These are phyloP conservation scores for Hypholoma fasciculare DNA, from an alignment of 768 basidiomycete species.

Conservation along the genomic window DNA sequence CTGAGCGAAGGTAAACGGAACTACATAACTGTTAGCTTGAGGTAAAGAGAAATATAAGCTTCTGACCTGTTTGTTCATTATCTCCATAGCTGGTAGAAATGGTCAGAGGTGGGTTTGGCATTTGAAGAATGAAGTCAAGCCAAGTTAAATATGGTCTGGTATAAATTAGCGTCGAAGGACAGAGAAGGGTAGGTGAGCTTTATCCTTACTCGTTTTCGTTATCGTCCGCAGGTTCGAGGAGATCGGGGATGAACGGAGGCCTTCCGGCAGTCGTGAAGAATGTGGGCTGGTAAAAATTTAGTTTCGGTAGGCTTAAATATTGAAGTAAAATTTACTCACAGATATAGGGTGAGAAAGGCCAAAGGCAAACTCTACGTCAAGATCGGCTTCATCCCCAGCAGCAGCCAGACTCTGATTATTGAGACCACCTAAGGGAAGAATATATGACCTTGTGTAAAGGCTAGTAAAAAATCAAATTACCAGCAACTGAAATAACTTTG, in stretches of 20 bases:
- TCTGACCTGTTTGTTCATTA: constrained; percentile 62
- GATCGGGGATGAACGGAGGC: constrained; percentile 57
- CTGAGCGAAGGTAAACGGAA: constrained; percentile 52
- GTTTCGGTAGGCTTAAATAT: background rate
- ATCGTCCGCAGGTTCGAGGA: constrained; percentile 25
- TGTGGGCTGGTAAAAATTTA: constrained; percentile 27
- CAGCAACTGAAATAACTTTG: constrained; percentile 53
- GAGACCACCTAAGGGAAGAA: constrained; percentile 41
- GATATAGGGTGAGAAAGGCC: constrained; percentile 63
- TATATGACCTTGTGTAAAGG: background rate
- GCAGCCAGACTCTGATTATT: constrained; percentile 52
- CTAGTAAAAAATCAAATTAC: constrained; percentile 26
- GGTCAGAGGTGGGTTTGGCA: constrained; percentile 47
- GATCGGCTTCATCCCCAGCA: constrained; percentile 63
- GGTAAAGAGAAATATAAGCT: background rate
- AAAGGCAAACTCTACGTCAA: constrained; percentile 64
- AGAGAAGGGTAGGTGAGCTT: background rate
- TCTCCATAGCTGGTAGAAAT: constrained; percentile 74
- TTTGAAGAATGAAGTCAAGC: constrained; percentile 53
- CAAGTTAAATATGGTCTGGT: constrained; percentile 42
- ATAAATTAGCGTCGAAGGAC: background rate
- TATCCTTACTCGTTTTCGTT: constrained; percentile 36
- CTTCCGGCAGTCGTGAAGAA: constrained; percentile 65
- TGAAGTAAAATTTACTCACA: constrained; percentile 16
- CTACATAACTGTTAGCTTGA: constrained; percentile 25